These are phyloP conservation scores for Adiantum capillusveneris DNA, from an alignment of 75 land plant species.

Conservation along the genomic window DNA sequence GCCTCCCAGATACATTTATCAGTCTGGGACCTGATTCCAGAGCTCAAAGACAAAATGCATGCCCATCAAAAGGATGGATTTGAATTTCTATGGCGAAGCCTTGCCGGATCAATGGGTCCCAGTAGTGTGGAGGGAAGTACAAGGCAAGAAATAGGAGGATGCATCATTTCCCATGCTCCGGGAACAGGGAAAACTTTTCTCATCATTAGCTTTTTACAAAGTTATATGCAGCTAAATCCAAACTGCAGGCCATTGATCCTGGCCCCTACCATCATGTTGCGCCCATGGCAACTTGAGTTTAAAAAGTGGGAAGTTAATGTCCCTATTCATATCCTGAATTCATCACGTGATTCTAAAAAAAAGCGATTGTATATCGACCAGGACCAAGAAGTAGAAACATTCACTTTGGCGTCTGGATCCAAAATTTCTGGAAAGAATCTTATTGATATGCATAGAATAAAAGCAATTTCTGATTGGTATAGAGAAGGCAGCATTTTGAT, in stretches of 20 bases:
- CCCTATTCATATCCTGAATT: conserved; percentile 50
- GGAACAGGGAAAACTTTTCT: conserved; percentile 75
- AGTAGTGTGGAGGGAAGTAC: conserved; percentile 55
- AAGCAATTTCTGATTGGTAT: conserved; percentile 55
- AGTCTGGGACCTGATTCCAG: conserved; percentile 54
- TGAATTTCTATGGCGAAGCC: too few relatives aligned
- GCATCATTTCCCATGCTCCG: conserved; percentile 75
- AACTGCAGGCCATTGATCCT: conserved; percentile 61
- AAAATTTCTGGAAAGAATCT: background rate
- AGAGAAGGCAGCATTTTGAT: conserved; percentile 55
- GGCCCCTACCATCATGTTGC: conserved; percentile 74
- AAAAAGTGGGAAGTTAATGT: conserved; percentile 70
- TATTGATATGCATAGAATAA: conserved; percentile 21
- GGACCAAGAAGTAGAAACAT: conserved; percentile 4
- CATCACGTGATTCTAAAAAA: conserved; percentile 18
- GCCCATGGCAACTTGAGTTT: conserved; percentile 78
- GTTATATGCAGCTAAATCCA: conserved; percentile 60
- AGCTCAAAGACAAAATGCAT: conserved; percentile 28
- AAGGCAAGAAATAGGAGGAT: conserved; percentile 45
- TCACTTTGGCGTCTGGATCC: conserved; percentile 3
- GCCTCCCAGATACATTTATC: conserved; percentile 6
- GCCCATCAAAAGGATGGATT: conserved; percentile 57
- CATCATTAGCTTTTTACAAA: conserved; percentile 37
- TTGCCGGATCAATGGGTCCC: too few relatives aligned
- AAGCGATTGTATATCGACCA: conserved; percentile 20